These are phyloP conservation scores for Theobroma cacao DNA, from an alignment of 345 rosid species.

Conservation along the genomic window DNA sequence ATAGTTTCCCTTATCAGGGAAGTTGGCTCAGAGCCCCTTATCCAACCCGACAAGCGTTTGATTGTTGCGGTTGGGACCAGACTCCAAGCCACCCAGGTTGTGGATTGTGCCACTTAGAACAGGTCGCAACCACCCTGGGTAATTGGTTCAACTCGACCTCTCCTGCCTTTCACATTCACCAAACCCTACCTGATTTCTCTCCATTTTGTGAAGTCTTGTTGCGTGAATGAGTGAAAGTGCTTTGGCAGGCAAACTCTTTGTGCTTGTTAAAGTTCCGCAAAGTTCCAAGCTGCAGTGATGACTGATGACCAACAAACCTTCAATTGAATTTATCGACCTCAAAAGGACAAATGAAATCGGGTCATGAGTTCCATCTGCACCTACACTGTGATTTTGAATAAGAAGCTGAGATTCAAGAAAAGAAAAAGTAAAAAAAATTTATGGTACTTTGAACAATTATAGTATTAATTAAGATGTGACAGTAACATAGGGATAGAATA, in stretches of 20 bases:
- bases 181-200: neutral
- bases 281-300: neutral
- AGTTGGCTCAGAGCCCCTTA: slow-evolving; percentile 8
- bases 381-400: neutral
- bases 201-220: neutral
- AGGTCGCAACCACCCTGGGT: neutral
- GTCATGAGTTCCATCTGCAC: neutral
- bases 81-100: neutral
- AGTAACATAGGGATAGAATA: neutral
- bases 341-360: neutral
- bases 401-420: neutral
- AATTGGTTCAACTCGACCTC: no score
- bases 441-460: neutral
- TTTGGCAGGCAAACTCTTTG: neutral
- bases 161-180: neutral
- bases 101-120: neutral
- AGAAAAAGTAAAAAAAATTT: no score
- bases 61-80: slow-evolving; percentile 4
- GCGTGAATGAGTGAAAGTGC: neutral
- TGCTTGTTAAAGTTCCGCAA: neutral
- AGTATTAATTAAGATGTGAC: neutral
- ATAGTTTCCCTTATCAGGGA: slow-evolving; percentile 8
- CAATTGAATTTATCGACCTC: neutral
- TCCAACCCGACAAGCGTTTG: neutral
- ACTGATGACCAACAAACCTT: neutral